Evolutionary conservation across 192 early-diverging fungal species (phyloP), one percentile per base, ranked within the genome.

Genomic region (Mortierella antarctica): DNA sequence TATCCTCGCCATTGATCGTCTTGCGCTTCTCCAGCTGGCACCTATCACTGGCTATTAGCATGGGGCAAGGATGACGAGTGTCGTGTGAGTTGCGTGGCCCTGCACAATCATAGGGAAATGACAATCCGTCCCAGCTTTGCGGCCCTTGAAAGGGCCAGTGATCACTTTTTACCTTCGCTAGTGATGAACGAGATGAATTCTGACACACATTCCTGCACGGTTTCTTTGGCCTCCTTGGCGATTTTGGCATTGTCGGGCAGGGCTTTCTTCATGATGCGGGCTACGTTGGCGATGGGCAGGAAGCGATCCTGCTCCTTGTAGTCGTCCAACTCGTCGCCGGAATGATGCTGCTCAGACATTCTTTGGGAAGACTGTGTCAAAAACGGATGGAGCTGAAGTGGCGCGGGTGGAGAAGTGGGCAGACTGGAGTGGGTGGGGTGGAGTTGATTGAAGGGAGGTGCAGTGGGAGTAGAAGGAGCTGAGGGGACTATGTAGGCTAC

Each of bases 121-220:
- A 31, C 31, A 31, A 31, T 31, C 3, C 31, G 3, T 31, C 31
- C 31, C 31, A 31, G 31, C 31, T 31, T 31, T 31, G 3, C 31
- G 31, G 31, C 31, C 31, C 31, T 31, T 31, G 31, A 31, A 2
- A 31, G 31, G 31, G 31, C 31, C 31, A 31, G 1, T 17, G 12
- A 14, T 55, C 40, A 40, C 57, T 52, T 7, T 21, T 57, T 68
- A 73, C 92, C 91, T 92, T 99, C 98, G 73, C 95, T 96, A 18
- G 98, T 98, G 52, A 99, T 93, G 71, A 99, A 99, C 21, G 94
- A 92, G 81, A 99, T 98, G 78, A 99, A 99, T 86, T 99, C 98
- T 18, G 94, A 95, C 8, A 98, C 98, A 78, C 97, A 99, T 77
- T 99, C 97, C 86, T 96, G 93, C 0, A 97, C 91, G 58, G 94